Conservation (phyloP, 306 rosid genomes). For the Amphicarpaea edgeworthii region DNA sequence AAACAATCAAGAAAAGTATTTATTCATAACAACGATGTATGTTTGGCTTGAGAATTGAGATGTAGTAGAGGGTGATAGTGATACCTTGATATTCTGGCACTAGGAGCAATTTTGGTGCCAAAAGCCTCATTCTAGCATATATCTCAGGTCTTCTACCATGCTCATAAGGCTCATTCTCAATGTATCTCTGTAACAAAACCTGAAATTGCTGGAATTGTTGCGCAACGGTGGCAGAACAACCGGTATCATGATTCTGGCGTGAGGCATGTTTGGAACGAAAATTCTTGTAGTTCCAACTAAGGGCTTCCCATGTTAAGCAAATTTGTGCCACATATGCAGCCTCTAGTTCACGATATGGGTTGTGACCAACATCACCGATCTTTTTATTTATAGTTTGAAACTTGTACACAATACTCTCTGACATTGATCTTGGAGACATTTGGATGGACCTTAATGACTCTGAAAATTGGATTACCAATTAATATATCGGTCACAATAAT, state of each 20-base stretch:
- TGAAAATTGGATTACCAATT: constrained; percentile 45
- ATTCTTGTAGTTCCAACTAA: constrained; percentile 86
- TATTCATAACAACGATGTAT: too few species aligned
- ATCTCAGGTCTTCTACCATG: constrained; percentile 92
- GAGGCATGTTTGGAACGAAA: constrained; percentile 63
- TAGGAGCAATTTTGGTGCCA: constrained; percentile 90
- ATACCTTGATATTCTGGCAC: constrained; percentile 95
- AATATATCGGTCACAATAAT: neutral
- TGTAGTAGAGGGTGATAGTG: too few species aligned
- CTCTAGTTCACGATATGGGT: constrained; percentile 79
- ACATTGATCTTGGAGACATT: constrained; percentile 80
- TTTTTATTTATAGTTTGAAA: constrained; percentile 57
- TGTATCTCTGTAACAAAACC: constrained; percentile 77
- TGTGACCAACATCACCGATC: constrained; percentile 50
- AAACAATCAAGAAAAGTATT: constrained; percentile 32
- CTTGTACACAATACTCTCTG: constrained; percentile 72
- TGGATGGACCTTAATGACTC: constrained; percentile 77
- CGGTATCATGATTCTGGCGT: constrained; percentile 49
- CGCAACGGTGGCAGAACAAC: constrained; percentile 67
- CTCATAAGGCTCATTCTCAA: constrained; percentile 90
- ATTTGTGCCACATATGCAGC: constrained; percentile 87
- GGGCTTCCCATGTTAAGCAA: constrained; percentile 92
- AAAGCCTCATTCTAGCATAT: constrained; percentile 90
- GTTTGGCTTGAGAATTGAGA: too few species aligned
- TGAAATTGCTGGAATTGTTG: constrained; percentile 91